Percentiles rank a stretch among this genome's conserved stretches.
These are phyloP conservation scores for Apiospora hydei DNA, from an alignment of 2,329 filamentous ascomycete genomes.

Conservation along the genomic window DNA sequence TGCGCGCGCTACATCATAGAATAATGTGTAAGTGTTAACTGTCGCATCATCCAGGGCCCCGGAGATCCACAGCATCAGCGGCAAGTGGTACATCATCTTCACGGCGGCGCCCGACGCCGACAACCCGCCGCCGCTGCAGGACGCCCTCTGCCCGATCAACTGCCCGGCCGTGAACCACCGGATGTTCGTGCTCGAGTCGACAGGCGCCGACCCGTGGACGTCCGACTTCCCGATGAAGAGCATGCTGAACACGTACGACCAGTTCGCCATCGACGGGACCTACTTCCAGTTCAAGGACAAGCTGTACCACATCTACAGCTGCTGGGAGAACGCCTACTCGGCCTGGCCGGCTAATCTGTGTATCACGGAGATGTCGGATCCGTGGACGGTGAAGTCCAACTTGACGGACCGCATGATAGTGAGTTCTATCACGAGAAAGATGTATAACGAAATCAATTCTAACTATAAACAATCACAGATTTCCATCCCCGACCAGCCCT, in stretches of 20 bases:
- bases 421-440: neutral
- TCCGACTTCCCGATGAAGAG: slow-evolving; percentile 42
- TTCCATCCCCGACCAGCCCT: slow-evolving; percentile 43
- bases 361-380: slow-evolving; percentile 45
- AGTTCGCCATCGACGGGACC: slow-evolving; percentile 47
- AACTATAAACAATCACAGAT: slow-evolving; percentile 30
- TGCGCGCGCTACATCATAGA: neutral
- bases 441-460: neutral
- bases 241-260: slow-evolving; percentile 45
- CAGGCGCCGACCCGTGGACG: slow-evolving; percentile 43
- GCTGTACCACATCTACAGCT: slow-evolving; percentile 46
- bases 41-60: slow-evolving; percentile 34
- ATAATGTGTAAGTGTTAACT: neutral
- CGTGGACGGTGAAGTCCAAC: slow-evolving; percentile 44
- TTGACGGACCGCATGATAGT: slow-evolving; percentile 41
- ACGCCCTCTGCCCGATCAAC: slow-evolving; percentile 44
- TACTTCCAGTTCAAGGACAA: slow-evolving; percentile 42
- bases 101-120: slow-evolving; percentile 45
- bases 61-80: slow-evolving; percentile 45
- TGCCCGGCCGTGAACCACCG: slow-evolving; percentile 47
- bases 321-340: slow-evolving; percentile 45
- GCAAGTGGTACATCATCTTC: slow-evolving; percentile 44
- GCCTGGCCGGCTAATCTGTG: slow-evolving; percentile 47
- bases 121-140: slow-evolving; percentile 42
- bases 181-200: slow-evolving; percentile 45